Conservation (phyloP, 768 basidiomycete species). For the Hygrocybe punicea region DNA sequence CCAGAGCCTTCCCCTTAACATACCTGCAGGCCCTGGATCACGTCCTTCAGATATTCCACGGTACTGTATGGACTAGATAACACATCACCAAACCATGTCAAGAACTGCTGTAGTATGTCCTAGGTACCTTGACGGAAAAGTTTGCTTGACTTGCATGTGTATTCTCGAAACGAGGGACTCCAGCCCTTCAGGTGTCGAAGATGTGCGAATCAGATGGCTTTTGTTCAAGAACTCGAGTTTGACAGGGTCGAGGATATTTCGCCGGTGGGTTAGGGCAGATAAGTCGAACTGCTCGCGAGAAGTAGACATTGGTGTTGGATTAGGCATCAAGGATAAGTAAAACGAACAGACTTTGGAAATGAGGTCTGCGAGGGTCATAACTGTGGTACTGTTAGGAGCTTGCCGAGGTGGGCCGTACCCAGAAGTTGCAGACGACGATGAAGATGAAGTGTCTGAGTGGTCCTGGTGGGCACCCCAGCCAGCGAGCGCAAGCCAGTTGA, state of each 20-base stretch:
- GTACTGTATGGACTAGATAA: conserved; percentile 44
- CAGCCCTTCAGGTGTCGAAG: conserved; percentile 50
- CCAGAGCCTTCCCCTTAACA: neutral
- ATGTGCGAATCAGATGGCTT: conserved; percentile 64
- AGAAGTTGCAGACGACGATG: conserved; percentile 18
- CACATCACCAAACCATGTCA: neutral
- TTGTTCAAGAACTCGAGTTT: conserved; percentile 91
- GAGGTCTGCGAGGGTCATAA: conserved; percentile 67
- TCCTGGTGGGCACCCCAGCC: conserved; percentile 77
- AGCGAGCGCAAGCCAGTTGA: conserved; percentile 93
- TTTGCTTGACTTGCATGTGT: conserved; percentile 48
- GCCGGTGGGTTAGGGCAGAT: conserved; percentile 70
- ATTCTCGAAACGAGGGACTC: conserved; percentile 53
- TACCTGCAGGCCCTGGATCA: conserved; percentile 63
- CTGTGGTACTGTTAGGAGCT: conserved; percentile 61
- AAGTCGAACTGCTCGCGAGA: conserved; percentile 63
- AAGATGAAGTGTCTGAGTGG: conserved; percentile 17
- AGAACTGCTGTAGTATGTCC: neutral
- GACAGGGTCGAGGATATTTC: conserved; percentile 70
- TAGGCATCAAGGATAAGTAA: neutral
- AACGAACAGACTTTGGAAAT: conserved; percentile 45
- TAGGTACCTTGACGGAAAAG: conserved; percentile 57
- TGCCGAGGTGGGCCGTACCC: conserved; percentile 26
- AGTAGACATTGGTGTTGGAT: neutral
- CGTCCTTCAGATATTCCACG: conserved; percentile 57